Evolutionary conservation across 164 flowering plant species (phyloP), one percentile per base, ranked within the genome.

Genomic region (Chloranthus sessilifolius): DNA sequence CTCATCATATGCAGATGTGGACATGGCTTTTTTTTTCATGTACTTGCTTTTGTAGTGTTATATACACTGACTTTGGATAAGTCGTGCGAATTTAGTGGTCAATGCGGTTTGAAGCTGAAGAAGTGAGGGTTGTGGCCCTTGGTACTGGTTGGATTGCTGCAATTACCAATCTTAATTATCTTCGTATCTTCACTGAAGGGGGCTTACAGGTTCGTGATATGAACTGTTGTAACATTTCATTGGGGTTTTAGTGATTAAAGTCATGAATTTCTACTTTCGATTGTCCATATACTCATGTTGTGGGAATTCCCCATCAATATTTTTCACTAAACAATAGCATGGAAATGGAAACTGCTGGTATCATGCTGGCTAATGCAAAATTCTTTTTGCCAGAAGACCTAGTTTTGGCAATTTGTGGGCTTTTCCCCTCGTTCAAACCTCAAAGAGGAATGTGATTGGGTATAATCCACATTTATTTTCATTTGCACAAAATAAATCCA

Each of bases 81-180:
- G 36, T 59, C 21, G 9, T 67, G 34, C 45, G 48, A 74, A 53
- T 34, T 23, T 54, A 94, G 99, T 94, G 99, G 99, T 85, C 90
- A 14, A 85, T 89, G 99, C 72, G 96, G 55, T 83, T 89, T 74
- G 99, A 89, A 65, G 88, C 71, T 24, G 99, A 94, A 71, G 99
- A 89, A 72, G 99, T 89, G 56, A 87, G 80, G 70, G 95, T 54
- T 61, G 88, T 94, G 43, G 99, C 97, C 47, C 79, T 87, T 50
- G 97, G 99, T 53, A 52, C 68, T 56, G 69, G 73, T 46, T 89
- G 99, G 99, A 81, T 94, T 29, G 96, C 95, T 64, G 97, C 99
- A 41, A 64, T 78, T 46, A 89, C 99, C 28, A 87, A 79, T 71
- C 77, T 74, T 50, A 80, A 85, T 73, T 85, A 69, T 71, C 87